These are phyloP conservation scores for Russula sp. DNA, from an alignment of 768 basidiomycete genomes.

Conservation along the genomic window DNA sequence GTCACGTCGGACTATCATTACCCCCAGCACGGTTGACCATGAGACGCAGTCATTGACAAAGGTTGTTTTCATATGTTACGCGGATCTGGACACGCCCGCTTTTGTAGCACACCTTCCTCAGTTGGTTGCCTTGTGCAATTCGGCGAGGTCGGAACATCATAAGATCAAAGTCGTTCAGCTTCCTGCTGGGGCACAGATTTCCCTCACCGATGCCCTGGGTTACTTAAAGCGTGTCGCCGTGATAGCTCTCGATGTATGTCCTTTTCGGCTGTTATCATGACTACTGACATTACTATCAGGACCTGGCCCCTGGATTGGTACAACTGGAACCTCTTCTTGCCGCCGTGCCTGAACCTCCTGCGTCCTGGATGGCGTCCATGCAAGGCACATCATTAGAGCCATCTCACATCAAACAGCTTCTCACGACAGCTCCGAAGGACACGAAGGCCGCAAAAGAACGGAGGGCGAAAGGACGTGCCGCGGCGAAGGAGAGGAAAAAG, in stretches of 20 bases:
- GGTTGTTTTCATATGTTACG: constrained; percentile 66
- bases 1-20: constrained; percentile 18
- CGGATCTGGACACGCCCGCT: constrained; percentile 70
- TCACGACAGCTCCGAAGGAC: constrained; percentile 75
- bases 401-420: constrained; percentile 79
- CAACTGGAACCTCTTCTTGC: constrained; percentile 41
- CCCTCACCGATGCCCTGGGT: constrained; percentile 53
- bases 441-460: constrained; percentile 66
- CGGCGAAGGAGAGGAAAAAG: constrained; percentile 43
- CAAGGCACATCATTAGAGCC: constrained; percentile 45
- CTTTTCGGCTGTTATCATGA: constrained; percentile 10
- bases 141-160: constrained; percentile 31
- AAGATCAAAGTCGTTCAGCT: constrained; percentile 59
- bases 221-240: constrained; percentile 66
- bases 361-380: constrained; percentile 60
- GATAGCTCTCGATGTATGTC: constrained; percentile 63
- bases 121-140: constrained; percentile 75
- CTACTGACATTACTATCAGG: constrained; percentile 36
- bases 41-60: constrained; percentile 15
- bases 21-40: background rate
- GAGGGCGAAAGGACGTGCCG: constrained; percentile 49
- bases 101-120: constrained; percentile 74
- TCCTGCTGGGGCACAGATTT: constrained; percentile 61
- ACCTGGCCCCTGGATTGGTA: constrained; percentile 41
- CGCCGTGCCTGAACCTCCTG: constrained; percentile 53